Evolutionary conservation across 345 rosid species (phyloP), one percentile per base, ranked within the genome.

Genomic region (Salix dunnii): DNA sequence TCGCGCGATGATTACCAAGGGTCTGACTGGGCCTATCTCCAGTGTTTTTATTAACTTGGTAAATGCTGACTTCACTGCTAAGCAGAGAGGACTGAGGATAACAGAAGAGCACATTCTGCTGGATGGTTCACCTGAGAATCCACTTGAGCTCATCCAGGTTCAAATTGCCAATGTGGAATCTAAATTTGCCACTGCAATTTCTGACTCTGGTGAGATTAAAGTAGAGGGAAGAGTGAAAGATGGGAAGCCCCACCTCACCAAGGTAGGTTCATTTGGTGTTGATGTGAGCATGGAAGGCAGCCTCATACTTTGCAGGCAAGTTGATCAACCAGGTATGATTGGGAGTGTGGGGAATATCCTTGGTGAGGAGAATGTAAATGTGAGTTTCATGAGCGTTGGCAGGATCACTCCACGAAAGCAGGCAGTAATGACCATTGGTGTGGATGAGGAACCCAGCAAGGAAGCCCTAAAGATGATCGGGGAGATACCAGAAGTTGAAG

Each of bases 261-360:
- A 42, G 72, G 64, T 75, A 13, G 82, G 82, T 18, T 70, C 82
- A 31, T 80, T 75, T 16, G 30, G 74, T 21, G 82, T 80, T 14
- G 82, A 76, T 33, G 79, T 71, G 27, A 80, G 82, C 73, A 25
- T 80, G 68, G 82, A 80, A 66, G 82, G 82, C 48, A 75, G 76
- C 61, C 43, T 80, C 43, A 75, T 80, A 48, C 66, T 80, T 0
- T 80, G 79, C 68, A 65, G 64, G 11, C 82, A 80, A 72, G 73
- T 75, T 28, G 82, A 80, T 53, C 79, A 80, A 58, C 82, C 82
- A 1, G 82, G 82, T 30, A 80, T 75, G 49, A 67, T 80, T 2
- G 82, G 82, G 5, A 76, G 72, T 28, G 76, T 80, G 2, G 82
- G 82, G 40, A 80, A 72, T 31, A 70, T 80, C 21, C 31, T 80